A percentile compares a stretch with the other conserved stretches of the same genome.
Conservation (phyloP, 768 basidiomycete genomes). For the Pleurotus eryngii region DNA sequence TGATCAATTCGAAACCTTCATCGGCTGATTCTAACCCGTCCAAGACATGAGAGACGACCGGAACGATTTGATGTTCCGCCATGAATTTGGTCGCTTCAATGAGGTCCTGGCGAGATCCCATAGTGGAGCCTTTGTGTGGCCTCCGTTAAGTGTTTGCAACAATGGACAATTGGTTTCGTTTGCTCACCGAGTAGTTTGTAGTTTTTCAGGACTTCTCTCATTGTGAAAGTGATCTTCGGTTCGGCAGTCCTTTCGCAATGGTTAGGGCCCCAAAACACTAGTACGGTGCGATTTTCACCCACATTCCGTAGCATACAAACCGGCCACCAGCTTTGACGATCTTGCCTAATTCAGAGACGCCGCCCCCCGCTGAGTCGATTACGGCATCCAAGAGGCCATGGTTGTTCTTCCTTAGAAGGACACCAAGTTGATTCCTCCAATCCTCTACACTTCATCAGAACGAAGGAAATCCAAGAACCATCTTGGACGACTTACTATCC, state of each 20-base stretch:
- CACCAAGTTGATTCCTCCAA: slow-evolving; percentile 49
- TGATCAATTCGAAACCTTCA: slow-evolving; percentile 68
- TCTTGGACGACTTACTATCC: slow-evolving; percentile 40
- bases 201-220: slow-evolving; percentile 76
- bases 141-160: too few relatives aligned
- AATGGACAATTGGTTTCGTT: not conserved
- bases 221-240: slow-evolving; percentile 62
- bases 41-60: slow-evolving; percentile 68
- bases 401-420: slow-evolving; percentile 35
- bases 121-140: slow-evolving; percentile 60
- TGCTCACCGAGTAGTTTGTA: slow-evolving; percentile 67
- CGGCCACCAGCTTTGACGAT: slow-evolving; percentile 55
- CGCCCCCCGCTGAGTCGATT: slow-evolving; percentile 69
- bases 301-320: slow-evolving; percentile 70
- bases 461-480: not conserved
- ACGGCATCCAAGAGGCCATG: slow-evolving; percentile 48
- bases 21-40: slow-evolving; percentile 61
- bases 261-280: not conserved
- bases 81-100: slow-evolving; percentile 70
- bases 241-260: slow-evolving; percentile 50
- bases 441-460: slow-evolving; percentile 28
- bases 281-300: slow-evolving; percentile 15
- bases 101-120: slow-evolving; percentile 80
- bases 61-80: slow-evolving; percentile 59
- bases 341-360: slow-evolving; percentile 47